These are phyloP conservation scores for Calendula officinalis DNA, from an alignment of 129 eudicot species.

Conservation along the genomic window DNA sequence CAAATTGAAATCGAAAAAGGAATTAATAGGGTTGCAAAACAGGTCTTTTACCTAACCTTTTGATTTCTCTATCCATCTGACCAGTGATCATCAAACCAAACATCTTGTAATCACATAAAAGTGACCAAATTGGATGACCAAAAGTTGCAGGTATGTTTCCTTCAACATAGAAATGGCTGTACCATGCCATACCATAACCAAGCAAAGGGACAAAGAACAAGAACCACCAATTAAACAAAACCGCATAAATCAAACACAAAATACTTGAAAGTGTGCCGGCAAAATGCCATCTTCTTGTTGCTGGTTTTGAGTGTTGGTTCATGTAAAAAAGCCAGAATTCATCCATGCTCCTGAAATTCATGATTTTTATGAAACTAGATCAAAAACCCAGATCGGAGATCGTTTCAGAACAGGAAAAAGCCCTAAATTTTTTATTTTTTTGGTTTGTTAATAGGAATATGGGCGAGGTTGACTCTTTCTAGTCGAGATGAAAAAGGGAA, in stretches of 20 bases:
- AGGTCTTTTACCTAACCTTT: slow-evolving; percentile 93
- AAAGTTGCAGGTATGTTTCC: slow-evolving; percentile 88
- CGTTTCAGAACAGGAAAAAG: not conserved
- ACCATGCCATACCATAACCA: slow-evolving; percentile 95
- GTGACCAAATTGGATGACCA: slow-evolving; percentile 91
- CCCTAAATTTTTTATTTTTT: not conserved
- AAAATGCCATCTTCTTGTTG: slow-evolving; percentile 96
- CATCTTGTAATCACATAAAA: slow-evolving; percentile 94
- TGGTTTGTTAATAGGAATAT: not conserved
- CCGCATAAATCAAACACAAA: slow-evolving; percentile 48
- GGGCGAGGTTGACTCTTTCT: slow-evolving; percentile 15
- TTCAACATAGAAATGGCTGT: slow-evolving; percentile 90
- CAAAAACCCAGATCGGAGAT: slow-evolving; percentile 23
- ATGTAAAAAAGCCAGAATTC: slow-evolving; percentile 89
- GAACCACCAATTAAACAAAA: slow-evolving; percentile 69
- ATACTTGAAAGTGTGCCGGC: slow-evolving; percentile 76
- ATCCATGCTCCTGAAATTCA: slow-evolving; percentile 89
- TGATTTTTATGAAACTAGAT: slow-evolving; percentile 17
- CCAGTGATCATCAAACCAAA: slow-evolving; percentile 97
- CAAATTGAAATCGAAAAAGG: not conserved
- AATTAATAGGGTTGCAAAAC: slow-evolving; percentile 60
- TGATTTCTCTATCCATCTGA: slow-evolving; percentile 93
- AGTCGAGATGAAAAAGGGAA: not conserved
- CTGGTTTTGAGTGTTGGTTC: slow-evolving; percentile 90
- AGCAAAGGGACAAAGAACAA: slow-evolving; percentile 60